Base-by-base conservation (phyloP, 768 basidiomycete species). In the Tylopilus sp. region DNA sequence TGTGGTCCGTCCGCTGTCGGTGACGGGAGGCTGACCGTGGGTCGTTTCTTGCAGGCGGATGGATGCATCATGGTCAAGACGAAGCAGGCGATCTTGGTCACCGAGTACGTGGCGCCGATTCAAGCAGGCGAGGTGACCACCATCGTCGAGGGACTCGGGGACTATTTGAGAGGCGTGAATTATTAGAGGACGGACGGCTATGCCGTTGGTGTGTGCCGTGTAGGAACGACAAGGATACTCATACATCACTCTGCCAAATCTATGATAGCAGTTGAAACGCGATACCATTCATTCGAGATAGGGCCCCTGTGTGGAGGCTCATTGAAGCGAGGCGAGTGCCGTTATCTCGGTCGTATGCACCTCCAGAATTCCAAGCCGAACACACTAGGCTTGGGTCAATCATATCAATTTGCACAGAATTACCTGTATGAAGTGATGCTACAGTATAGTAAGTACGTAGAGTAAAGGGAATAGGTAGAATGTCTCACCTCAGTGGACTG, bases 61-160 rank as follows among this genome's bases (percentile, higher is more conserved):
- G 94, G 95, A 1, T 80, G 75, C 33, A 60, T 79, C 26, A 61
- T 93, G 52, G 83, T 88, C 42, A 88, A 88, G 76, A 95, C 91
- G 17, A 86, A 78, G 54, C 86, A 89, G 62, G 91, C 90, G n/a
- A 73, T 95, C 50, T 75, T 98, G 47, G 83, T 97, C 20, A 80
- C 82, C 6, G 84, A 85, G 63, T 98, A 95, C 69, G 52, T 52
- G 0, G 72, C 75, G 6, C 91, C 91, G 0, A 63, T 67, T 36
- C 86, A 88, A 64, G 84, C 82, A 2, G 59, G 72, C 15, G 93
- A 95, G 66, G 75, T 79, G 17, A 86, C 81, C 20, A 62, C 76
- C 15, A 57, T 88, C 33, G 88, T 88, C 36, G 83, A 88, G 68
- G 63, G 60, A 6, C 72, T 95, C 21, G 91, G 83, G 30, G 88